phyloP scores from a whole-genome alignment of 78 protist genomes.

The Dictyostelium purpureum region DNA sequence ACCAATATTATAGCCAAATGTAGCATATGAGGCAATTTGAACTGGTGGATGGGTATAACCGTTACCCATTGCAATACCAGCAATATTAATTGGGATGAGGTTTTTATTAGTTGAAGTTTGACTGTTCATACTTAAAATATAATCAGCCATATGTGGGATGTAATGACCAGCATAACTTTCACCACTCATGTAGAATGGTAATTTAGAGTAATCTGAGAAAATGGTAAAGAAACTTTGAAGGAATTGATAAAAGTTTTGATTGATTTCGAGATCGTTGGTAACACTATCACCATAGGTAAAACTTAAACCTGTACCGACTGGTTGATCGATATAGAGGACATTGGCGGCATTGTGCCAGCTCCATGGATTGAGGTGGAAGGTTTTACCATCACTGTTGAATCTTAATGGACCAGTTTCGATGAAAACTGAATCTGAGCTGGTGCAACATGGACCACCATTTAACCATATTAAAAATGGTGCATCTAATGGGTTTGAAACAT shows the following conservation, averaged over 20 bases:
- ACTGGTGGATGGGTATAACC: conserved; percentile 67
- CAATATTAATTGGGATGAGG: neutral
- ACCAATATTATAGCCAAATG: conserved; percentile 15
- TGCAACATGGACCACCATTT: neutral
- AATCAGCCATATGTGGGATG: conserved; percentile 24
- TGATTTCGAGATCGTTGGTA: conserved; percentile 19
- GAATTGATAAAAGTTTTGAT: conserved; percentile 46
- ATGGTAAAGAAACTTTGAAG: conserved; percentile 13
- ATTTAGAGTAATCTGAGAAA: neutral
- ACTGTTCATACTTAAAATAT: conserved; percentile 29
- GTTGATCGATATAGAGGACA: conserved; percentile 50
- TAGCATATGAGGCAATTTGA: conserved; percentile 32
- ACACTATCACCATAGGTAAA: neutral
- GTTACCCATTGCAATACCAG: conserved; percentile 62
- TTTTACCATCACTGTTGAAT: neutral
- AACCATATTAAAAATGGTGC: conserved; percentile 53
- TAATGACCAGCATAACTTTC: conserved; percentile 56
- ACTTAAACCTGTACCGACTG: conserved; percentile 54
- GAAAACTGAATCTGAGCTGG: neutral
- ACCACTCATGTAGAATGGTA: conserved; percentile 24
- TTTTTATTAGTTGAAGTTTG: neutral
- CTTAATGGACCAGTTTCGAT: conserved; percentile 60
- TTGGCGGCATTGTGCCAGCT: conserved; percentile 60
- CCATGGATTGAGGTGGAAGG: conserved; percentile 38
- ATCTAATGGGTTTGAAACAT: conserved; percentile 37